These are phyloP conservation scores for Luzula sylvatica DNA, from an alignment of 176 grass and related monocot species.

Conservation along the genomic window DNA sequence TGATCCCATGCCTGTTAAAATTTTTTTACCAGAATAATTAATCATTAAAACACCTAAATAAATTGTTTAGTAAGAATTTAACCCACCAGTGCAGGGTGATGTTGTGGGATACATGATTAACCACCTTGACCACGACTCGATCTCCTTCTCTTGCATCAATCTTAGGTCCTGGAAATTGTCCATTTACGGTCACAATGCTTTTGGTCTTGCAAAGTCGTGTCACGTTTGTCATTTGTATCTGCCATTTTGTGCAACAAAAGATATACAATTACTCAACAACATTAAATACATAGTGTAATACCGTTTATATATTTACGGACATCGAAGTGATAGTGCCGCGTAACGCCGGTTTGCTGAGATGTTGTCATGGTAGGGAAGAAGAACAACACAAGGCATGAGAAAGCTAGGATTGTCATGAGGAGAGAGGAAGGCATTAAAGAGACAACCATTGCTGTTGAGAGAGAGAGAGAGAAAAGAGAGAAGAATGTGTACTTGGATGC, in stretches of 20 bases:
- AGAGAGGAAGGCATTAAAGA: conserved; percentile 16
- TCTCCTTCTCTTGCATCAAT: conserved; percentile 61
- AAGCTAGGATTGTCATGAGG: neutral
- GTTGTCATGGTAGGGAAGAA: conserved; percentile 11
- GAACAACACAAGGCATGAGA: conserved; percentile 9
- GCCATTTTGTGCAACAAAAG: neutral
- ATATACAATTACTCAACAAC: too few relatives aligned
- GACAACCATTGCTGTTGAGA: conserved; percentile 23
- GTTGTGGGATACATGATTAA: conserved; percentile 59
- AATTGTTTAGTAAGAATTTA: neutral
- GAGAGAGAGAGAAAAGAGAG: neutral
- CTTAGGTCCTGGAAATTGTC: conserved; percentile 58
- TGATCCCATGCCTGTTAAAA: conserved; percentile 48
- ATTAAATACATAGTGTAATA: neutral
- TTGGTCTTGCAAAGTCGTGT: conserved; percentile 67
- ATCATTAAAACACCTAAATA: too few relatives aligned
- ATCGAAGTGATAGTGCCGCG: conserved; percentile 58
- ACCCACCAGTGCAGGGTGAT: conserved; percentile 65
- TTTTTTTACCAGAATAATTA: neutral
- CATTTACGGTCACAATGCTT: conserved; percentile 66
- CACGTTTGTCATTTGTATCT: conserved; percentile 58
- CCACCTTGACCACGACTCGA: conserved; percentile 55
- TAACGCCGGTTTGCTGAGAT: conserved; percentile 30
- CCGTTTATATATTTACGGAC: conserved; percentile 20
- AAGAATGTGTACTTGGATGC: conserved; percentile 20